Conservation (phyloP, 768 basidiomycete species). For the Lentinula raphanica region DNA sequence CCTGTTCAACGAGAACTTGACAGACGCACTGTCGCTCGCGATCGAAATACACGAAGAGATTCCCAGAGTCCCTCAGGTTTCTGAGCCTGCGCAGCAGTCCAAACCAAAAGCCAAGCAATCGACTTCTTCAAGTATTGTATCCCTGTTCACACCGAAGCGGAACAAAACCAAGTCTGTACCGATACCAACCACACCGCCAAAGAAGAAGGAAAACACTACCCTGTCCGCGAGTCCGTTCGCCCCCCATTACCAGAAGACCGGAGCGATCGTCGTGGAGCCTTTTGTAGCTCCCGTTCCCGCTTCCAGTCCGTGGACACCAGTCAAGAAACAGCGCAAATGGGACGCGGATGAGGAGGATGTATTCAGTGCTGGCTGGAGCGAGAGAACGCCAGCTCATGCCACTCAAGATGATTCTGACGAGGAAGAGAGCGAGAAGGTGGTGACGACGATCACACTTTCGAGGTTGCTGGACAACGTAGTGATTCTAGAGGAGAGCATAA, state of each 20-base stretch:
- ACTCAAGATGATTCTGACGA: conserved; percentile 19
- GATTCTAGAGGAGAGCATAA: conserved; percentile 90
- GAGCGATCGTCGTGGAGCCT: conserved; percentile 64
- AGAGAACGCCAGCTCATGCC: conserved; percentile 21
- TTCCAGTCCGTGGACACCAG: conserved; percentile 60
- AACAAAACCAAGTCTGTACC: conserved; percentile 35
- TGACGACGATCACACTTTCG: conserved; percentile 64
- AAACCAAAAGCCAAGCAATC: conserved; percentile 50
- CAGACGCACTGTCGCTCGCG: conserved; percentile 76
- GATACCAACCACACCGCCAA: conserved; percentile 42
- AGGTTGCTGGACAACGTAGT: conserved; percentile 90
- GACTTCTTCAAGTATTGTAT: conserved; percentile 59
- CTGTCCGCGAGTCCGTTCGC: conserved; percentile 74
- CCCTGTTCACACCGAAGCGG: conserved; percentile 77
- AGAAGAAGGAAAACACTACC: conserved; percentile 32
- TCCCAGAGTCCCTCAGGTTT: conserved; percentile 18
- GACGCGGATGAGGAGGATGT: conserved; percentile 66
- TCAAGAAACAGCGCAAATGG: conserved; percentile 43
- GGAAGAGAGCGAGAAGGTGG: conserved; percentile 24
- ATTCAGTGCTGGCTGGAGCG: conserved; percentile 51
- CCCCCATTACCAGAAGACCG: conserved; percentile 78
- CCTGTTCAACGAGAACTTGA: conserved; percentile 86
- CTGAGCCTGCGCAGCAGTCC: conserved; percentile 28
- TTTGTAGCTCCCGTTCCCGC: conserved; percentile 56
- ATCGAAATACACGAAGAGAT: conserved; percentile 58